Evolutionary conservation across 1,139 yeast species (phyloP).

Genomic region (Pichia sp.): DNA sequence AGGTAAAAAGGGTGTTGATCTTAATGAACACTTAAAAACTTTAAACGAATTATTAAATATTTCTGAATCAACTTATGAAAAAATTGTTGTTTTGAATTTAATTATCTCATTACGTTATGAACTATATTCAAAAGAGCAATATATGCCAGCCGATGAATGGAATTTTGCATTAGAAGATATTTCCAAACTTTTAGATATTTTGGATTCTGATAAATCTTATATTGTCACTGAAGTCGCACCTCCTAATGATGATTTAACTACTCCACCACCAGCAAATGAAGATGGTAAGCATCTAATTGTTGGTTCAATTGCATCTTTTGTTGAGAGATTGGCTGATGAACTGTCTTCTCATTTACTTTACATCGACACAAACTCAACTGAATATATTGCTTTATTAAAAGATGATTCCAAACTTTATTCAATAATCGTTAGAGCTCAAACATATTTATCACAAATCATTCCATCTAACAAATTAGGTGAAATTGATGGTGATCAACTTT

Average conservation of each 20-base stretch:
- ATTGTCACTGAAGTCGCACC: conserved; percentile 74
- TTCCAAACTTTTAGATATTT: conserved; percentile 52
- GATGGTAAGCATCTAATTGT: conserved; percentile 66
- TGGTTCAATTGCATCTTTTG: conserved; percentile 80
- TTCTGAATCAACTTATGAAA: conserved; percentile 62
- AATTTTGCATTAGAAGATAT: conserved; percentile 60
- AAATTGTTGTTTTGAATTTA: conserved; percentile 71
- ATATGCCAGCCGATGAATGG: conserved; percentile 85
- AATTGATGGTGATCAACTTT: conserved; percentile 52
- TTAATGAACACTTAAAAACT: conserved; percentile 65
- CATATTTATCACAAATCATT: conserved; percentile 67
- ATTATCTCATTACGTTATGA: conserved; percentile 88
- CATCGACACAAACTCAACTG: conserved; percentile 92
- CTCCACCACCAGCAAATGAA: conserved; percentile 61
- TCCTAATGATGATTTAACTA: conserved; percentile 74
- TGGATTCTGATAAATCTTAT: conserved; percentile 61
- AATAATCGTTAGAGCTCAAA: conserved; percentile 76
- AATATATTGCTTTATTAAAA: conserved; percentile 83
- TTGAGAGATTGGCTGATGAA: conserved; percentile 95
- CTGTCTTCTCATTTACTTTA: conserved; percentile 80
- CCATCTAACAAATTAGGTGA: conserved; percentile 38
- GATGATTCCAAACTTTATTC: conserved; percentile 78
- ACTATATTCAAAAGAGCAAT: conserved; percentile 56
- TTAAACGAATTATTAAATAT: conserved; percentile 59
- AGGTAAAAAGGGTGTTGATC: conserved; percentile 93